A percentile compares a stretch with the other conserved stretches of the same genome.
These are phyloP conservation scores for Xylariaceae sp. DNA, from an alignment of 2,329 filamentous ascomycete species.

Conservation along the genomic window DNA sequence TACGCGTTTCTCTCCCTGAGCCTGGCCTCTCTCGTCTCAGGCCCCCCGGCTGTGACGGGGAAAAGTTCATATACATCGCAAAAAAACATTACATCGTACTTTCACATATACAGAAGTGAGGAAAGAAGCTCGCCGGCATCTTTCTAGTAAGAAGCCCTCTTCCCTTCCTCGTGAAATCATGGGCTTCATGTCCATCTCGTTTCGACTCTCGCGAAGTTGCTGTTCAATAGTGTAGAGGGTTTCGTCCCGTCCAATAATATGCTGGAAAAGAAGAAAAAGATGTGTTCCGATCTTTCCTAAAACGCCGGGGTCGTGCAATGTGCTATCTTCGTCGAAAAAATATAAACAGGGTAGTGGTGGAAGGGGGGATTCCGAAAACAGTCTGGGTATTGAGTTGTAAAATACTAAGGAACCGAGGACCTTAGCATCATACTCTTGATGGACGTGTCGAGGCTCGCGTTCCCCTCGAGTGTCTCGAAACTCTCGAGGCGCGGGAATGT, in stretches of 20 bases:
- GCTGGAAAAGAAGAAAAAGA: conserved; percentile 17
- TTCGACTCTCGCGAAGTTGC: conserved; percentile 7
- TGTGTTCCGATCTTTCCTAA: conserved; percentile 21
- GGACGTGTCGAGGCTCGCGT: conserved; percentile 37
- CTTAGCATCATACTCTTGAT: conserved; percentile 17
- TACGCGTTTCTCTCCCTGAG: conserved; percentile 12
- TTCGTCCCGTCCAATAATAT: neutral
- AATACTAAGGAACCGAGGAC: neutral
- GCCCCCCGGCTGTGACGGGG: neutral
- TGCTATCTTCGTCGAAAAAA: conserved; percentile 25
- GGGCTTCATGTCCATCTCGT: neutral
- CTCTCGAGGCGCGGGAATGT: conserved; percentile 35
- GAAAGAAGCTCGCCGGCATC: neutral
- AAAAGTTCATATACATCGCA: conserved; percentile 13
- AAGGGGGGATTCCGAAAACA: neutral
- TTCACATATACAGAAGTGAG: conserved; percentile 22
- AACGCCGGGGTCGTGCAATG: conserved; percentile 39
- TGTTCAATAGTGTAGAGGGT: neutral
- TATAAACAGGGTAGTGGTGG: conserved; percentile 27
- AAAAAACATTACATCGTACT: conserved; percentile 27
- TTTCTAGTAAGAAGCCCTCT: conserved; percentile 6
- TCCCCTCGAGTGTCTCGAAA: conserved; percentile 39
- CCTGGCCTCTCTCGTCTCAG: conserved; percentile 1
- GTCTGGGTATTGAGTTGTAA: neutral
- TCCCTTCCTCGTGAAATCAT: conserved; percentile 22